Base-by-base conservation (phyloP, 805 yeast genomes). In the Ascoidea asiatica region DNA sequence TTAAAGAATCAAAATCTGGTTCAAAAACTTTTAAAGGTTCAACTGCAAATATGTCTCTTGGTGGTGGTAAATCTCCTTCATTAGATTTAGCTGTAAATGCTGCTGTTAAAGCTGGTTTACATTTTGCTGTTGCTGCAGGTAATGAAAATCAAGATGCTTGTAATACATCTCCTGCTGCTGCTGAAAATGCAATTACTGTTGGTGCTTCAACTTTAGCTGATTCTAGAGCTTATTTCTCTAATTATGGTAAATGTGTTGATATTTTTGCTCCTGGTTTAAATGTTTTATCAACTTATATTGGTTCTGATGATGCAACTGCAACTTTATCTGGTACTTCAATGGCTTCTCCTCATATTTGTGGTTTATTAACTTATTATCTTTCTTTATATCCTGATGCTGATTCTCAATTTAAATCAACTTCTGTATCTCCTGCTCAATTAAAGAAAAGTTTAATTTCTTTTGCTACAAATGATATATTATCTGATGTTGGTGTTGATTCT, bases 311-410 rank as follows among this genome's bases (percentile, higher is more conserved):
- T 44, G 84, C 88, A 39, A 81, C 90, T 52, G 88, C 92, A 40
- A 76, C 85, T 37, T 70, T 84, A 60, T 83, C 95, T 37, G 98
- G 98, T 65, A 90, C 97, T 8, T 90, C 97, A 15, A 90, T 90
- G 98, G 96, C 97, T 19, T 83, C 97, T 37, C 97, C 98, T 40
- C 96, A 88, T 59, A 89, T 89, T 53, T 81, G 88, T 48, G 98
- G 98, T 54, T 72, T 90, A 61, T 77, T 88, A 57, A 75, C 95
- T 6, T 90, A 90, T 72, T 90, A 77, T 67, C 69, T 89, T 60
- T 81, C 95, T 5, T 73, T 88, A 63, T 87, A 84, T 66, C 95
- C 95, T 52, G 81, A 74, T 39, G 62, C 78, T 13, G 76, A 70
- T 42, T 79, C 88, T 43, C 77, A 69, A 57, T 64, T 65, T 67